Conservation (phyloP, 768 basidiomycete species). For the Tylopilus plumbeoviolaceoides region DNA sequence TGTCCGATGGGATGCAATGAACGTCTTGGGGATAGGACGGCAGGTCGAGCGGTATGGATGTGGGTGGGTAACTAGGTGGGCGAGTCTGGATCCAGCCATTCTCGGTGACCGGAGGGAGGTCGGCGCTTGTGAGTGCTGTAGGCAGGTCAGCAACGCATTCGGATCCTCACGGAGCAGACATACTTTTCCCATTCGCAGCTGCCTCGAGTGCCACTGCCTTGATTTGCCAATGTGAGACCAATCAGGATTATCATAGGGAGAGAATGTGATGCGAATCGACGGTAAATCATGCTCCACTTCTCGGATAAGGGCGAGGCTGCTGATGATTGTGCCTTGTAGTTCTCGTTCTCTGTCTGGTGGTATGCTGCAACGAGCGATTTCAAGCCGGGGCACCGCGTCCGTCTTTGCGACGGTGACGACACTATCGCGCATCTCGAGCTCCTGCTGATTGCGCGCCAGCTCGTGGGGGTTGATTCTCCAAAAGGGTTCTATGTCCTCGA, state of each 20-base stretch:
- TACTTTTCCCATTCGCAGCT: too few relatives aligned
- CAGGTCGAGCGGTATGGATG: not conserved
- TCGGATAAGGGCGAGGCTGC: too few relatives aligned
- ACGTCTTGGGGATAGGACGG: slow-evolving; percentile 18
- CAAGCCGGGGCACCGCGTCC: too few relatives aligned
- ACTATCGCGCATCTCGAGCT: slow-evolving; percentile 12
- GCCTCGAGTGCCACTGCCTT: too few relatives aligned
- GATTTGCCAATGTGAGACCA: too few relatives aligned
- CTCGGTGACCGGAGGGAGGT: slow-evolving; percentile 33
- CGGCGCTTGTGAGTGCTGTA: slow-evolving; percentile 25
- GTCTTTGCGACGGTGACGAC: too few relatives aligned
- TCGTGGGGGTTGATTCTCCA: slow-evolving; percentile 34
- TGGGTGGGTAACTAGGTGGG: slow-evolving; percentile 29
- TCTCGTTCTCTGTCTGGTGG: too few relatives aligned
- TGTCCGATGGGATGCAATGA: slow-evolving; percentile 34
- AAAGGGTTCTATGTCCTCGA: slow-evolving; percentile 34
- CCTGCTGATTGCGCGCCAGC: slow-evolving; percentile 17
- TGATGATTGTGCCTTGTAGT: too few relatives aligned
- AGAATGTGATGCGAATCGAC: too few relatives aligned
- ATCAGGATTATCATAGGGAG: too few relatives aligned
- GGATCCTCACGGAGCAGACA: not conserved
- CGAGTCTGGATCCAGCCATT: slow-evolving; percentile 25
- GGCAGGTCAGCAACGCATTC: not conserved
- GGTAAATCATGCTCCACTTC: too few relatives aligned
- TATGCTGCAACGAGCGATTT: too few relatives aligned